phyloP scores from a whole-genome alignment of 225 moss, liverwort and hornwort species.

The Bryum argenteum region DNA sequence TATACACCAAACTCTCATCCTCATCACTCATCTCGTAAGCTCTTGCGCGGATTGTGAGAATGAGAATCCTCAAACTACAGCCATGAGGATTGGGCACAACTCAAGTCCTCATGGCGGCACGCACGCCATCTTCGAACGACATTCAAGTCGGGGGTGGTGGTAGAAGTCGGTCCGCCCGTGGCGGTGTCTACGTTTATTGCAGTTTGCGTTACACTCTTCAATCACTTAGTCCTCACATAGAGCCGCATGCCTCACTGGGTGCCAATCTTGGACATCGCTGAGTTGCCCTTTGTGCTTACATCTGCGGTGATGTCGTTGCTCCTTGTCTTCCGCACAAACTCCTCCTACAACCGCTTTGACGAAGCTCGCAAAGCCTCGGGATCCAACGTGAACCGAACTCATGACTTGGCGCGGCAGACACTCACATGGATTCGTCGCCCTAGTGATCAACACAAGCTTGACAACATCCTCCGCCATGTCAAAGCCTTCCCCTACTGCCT shows the following conservation, averaged over 20 bases:
- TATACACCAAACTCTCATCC: too few relatives aligned
- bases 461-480: constrained; percentile 46
- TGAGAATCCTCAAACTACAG: too few relatives aligned
- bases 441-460: constrained; percentile 28
- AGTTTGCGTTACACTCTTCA: constrained; percentile 44
- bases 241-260: constrained; percentile 31
- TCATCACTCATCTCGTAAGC: too few relatives aligned
- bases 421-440: constrained; percentile 52
- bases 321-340: constrained; percentile 66
- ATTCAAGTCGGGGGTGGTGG: constrained; percentile 38
- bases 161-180: constrained; percentile 56
- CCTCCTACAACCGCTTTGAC: constrained; percentile 65
- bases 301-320: constrained; percentile 62
- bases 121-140: constrained; percentile 47
- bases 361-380: constrained; percentile 69
- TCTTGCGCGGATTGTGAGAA: too few relatives aligned
- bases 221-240: constrained; percentile 35
- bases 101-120: too few relatives aligned
- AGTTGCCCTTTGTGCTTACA: constrained; percentile 55
- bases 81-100: too few relatives aligned
- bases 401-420: constrained; percentile 55
- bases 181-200: constrained; percentile 42
- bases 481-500: constrained; percentile 58
- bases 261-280: constrained; percentile 40
- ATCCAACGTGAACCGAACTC: constrained; percentile 48